Evolutionary conservation across 1,284 basidiomycete species (phyloP), one percentile per base, ranked within the genome.

Genomic region (Rhodotorula mucilaginosa): DNA sequence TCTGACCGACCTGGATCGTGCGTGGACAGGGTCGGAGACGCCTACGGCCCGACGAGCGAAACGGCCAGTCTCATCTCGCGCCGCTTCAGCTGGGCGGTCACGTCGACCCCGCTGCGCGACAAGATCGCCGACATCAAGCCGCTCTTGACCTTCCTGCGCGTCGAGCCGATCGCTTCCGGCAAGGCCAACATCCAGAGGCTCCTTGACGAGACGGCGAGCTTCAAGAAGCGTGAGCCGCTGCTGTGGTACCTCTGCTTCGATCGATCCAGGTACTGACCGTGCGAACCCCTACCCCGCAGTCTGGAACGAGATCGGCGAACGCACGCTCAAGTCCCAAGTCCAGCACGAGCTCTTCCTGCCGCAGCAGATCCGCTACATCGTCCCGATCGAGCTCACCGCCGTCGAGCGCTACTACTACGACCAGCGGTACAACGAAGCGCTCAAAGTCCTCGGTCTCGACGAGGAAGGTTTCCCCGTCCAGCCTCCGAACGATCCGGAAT

Each of bases 241-340:
- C 12, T 5, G 0, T 29, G 0, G 6, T 12, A 2, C 51, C 8
- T 46, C 16, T 7, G 16, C 21, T 49, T 16, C 12, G 5, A 34
- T 39, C 6, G 26, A 10, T 44, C 39, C 39, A 44, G 39, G 26
- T 1, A 5, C 58, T 12, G 34, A 34, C 34, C 34, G 12, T 7
- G 0, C 12, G 19, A 10, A 23, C 34, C 34, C 34, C 34, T 34
- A 0, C 3, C 31, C 15, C 26, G 29, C 56, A 69, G 61, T 72
- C 6, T 69, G 61, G 48, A 61, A 64, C 58, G 76, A 74, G 56
- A 68, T 79, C 34, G 77, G 71, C 3, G 74, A 71, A 0, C 62
- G 78, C 12, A 79, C 77, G 16, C 63, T 74, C 58, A 79, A 79
- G 68, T 58, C 70, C 19, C 67, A 77, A 31, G 64, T 78, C 31